Percentiles rank a stretch among this genome's conserved stretches.
Evolutionary conservation across 805 yeast genomes (phyloP).

Genomic region (Myxozyma neotropica): DNA sequence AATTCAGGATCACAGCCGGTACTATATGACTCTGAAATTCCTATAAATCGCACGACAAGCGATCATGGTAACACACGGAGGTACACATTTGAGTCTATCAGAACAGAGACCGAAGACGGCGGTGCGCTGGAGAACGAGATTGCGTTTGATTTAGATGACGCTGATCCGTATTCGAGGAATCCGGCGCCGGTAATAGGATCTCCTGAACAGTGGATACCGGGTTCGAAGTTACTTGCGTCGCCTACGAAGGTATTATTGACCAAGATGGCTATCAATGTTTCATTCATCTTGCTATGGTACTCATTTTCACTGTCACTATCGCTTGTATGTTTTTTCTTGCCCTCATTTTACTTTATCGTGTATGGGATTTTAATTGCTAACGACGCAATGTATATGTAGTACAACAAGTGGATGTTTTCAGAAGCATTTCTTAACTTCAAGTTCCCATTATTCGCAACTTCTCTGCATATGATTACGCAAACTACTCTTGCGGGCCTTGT

Average conservation of each 20-base stretch:
- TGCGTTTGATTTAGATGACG: slow-evolving; percentile 29
- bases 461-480: slow-evolving; percentile 78
- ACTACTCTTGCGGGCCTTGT: slow-evolving; percentile 54
- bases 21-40: too few species aligned
- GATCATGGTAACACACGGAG: too few species aligned
- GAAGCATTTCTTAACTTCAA: slow-evolving; percentile 67
- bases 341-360: too few species aligned
- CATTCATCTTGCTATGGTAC: slow-evolving; percentile 38
- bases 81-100: slow-evolving; percentile 6
- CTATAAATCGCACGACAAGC: too few species aligned
- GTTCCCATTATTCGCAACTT: slow-evolving; percentile 82
- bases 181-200: slow-evolving; percentile 8
- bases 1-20: too few species aligned
- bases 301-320: slow-evolving; percentile 45
- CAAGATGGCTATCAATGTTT: slow-evolving; percentile 20
- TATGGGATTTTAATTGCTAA: not conserved
- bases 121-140: slow-evolving; percentile 22
- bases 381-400: slow-evolving; percentile 57
- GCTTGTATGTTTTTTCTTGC: slow-evolving; percentile 29
- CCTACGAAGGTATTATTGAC: slow-evolving; percentile 13
- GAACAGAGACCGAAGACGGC: not conserved
- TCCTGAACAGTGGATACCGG: not conserved
- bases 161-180: slow-evolving; percentile 24
- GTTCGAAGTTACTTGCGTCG: not conserved
- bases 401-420: slow-evolving; percentile 98